Conservation (phyloP, 352 stramenopile genomes). For the Saprolegnia parasitica region DNA sequence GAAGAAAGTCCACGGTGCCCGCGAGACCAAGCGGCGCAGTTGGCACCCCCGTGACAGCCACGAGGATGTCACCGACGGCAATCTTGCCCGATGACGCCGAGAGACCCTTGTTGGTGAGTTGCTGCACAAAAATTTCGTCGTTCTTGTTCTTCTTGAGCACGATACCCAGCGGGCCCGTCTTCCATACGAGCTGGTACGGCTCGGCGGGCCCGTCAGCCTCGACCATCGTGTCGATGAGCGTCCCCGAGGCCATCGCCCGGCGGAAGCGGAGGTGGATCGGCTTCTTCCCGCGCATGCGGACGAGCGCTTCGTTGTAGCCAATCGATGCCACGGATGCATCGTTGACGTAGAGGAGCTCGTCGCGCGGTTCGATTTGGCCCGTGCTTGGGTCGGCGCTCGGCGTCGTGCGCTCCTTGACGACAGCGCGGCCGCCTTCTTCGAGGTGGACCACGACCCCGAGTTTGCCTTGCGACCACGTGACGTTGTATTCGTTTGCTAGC, state of each 20-base stretch:
- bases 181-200: slow-evolving; percentile 67
- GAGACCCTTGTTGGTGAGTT: slow-evolving; percentile 59
- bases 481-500: slow-evolving; percentile 20
- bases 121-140: slow-evolving; percentile 61
- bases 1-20: slow-evolving; percentile 70
- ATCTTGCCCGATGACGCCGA: slow-evolving; percentile 52
- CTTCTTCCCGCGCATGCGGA: slow-evolving; percentile 70
- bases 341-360: slow-evolving; percentile 68
- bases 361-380: slow-evolving; percentile 10
- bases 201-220: background rate
- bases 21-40: slow-evolving; percentile 64
- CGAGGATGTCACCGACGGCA: slow-evolving; percentile 63
- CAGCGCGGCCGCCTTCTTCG: slow-evolving; percentile 9
- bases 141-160: slow-evolving; percentile 68
- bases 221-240: slow-evolving; percentile 1
- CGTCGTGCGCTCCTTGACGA: slow-evolving; percentile 19
- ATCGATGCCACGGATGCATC: slow-evolving; percentile 66
- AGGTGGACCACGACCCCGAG: slow-evolving; percentile 22
- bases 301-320: slow-evolving; percentile 72
- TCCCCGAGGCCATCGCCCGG: slow-evolving; percentile 14
- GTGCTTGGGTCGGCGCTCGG: slow-evolving; percentile 13
- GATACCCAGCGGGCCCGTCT: slow-evolving; percentile 68
- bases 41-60: slow-evolving; percentile 64
- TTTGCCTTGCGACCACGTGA: slow-evolving; percentile 12
- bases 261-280: slow-evolving; percentile 55